Percentiles rank a stretch among this genome's conserved stretches.
Evolutionary conservation across 768 basidiomycete species (phyloP).

Genomic region (Macrolepiota fuliginosa): DNA sequence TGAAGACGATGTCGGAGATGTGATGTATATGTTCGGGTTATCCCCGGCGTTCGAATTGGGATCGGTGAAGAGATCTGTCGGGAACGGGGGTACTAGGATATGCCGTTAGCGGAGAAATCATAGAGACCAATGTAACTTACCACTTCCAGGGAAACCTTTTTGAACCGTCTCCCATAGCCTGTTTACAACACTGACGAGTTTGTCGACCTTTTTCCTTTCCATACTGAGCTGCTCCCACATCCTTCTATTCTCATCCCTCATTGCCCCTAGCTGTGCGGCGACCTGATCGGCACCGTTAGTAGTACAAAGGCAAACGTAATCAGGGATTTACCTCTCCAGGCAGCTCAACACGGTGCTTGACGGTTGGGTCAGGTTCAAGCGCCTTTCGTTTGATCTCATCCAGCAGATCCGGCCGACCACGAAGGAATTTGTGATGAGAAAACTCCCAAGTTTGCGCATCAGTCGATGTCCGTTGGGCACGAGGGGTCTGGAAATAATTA

Average conservation of each 20-base stretch:
- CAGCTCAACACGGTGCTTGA: constrained; percentile 73
- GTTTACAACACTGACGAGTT: constrained; percentile 55
- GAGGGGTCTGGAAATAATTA: constrained; percentile 54
- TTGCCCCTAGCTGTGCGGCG: constrained; percentile 60
- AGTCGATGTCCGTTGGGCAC: constrained; percentile 77
- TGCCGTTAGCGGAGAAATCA: not conserved
- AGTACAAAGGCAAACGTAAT: constrained; percentile 1
- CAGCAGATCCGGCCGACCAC: constrained; percentile 75
- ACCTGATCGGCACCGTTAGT: constrained; percentile 31
- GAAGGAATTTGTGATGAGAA: constrained; percentile 82
- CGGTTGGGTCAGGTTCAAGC: constrained; percentile 71
- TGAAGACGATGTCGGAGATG: constrained; percentile 51
- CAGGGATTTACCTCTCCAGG: constrained; percentile 66
- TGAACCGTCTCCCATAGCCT: constrained; percentile 61
- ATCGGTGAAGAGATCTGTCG: constrained; percentile 42
- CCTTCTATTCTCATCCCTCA: constrained; percentile 70
- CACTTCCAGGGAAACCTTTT: constrained; percentile 50
- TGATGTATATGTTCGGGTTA: constrained; percentile 72
- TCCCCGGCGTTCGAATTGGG: constrained; percentile 35
- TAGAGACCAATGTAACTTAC: constrained; percentile 32
- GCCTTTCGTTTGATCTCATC: constrained; percentile 89
- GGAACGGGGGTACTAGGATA: constrained; percentile 41
- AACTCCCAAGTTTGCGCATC: constrained; percentile 89
- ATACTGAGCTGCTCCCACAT: constrained; percentile 53
- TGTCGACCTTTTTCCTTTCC: constrained; percentile 63